Evolutionary conservation across 371 early-diverging fungal genomes (phyloP), one percentile per base, ranked within the genome.

Genomic region (Apophysomyces variabilis): DNA sequence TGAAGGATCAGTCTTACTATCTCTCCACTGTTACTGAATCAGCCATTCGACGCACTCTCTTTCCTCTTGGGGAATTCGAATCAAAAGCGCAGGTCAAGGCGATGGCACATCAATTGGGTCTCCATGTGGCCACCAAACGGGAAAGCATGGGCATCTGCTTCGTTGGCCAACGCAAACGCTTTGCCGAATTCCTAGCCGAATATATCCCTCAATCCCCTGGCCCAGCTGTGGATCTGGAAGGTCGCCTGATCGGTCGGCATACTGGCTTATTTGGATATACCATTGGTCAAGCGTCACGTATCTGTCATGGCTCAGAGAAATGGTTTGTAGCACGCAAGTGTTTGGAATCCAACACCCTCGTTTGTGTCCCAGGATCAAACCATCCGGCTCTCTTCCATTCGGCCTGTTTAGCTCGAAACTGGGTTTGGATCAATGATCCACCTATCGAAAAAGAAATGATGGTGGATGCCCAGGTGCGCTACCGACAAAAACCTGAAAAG

Each of bases 111-210:
- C 66, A 82, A 8, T 61, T 84, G 7, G 85, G 85, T 1, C 79
- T 94, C 36, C 73, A 71, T 0, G 72, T 88, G 12, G 91, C 93
- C 0, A 57, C 69, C 8, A 95, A 95, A 75, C 86, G 85, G 43
- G 98, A 98, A 69, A 94, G 94, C 70, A 95, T 96, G 95, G 98
- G 98, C 0, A 94, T 98, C 18, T 98, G 98, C 65, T 97, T 98
- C 85, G 91, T 98, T 5, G 97, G 97, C 1, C 90, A 95, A 66
- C 82, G 91, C 3, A 83, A 79, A 9, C 70, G 77, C 12, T 97
- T 96, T 76, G 85, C 88, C 4, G 86, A 88, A 12, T 98, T 98
- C 68, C 65, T 98, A 54, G 83, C 85, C 59, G 76, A 87, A 71
- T 88, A 87, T 44, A 75, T 94, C 66, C 84, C 87, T 43, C 76